Percentiles rank a stretch among this genome's conserved stretches.
These are phyloP conservation scores for Fusarium torulosum DNA, from an alignment of 2,329 filamentous ascomycete species.

Conservation along the genomic window DNA sequence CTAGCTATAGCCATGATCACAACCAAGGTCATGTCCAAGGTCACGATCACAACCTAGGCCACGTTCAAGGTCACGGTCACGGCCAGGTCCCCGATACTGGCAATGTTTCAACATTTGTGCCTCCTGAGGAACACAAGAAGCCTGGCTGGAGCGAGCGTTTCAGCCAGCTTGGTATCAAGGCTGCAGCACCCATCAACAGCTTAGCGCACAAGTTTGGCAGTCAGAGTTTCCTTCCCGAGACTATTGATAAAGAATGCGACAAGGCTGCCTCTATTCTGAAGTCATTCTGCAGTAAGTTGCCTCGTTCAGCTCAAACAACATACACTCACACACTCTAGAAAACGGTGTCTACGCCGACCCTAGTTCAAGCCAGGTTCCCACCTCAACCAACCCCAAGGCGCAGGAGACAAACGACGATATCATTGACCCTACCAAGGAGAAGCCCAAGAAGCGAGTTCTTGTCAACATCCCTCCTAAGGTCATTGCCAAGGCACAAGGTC, in stretches of 20 bases:
- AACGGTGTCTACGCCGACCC: slow-evolving; percentile 65
- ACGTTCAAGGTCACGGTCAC: not conserved
- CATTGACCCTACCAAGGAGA: slow-evolving; percentile 53
- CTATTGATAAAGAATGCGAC: slow-evolving; percentile 89
- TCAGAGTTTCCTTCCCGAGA: slow-evolving; percentile 88
- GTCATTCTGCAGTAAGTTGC: slow-evolving; percentile 82
- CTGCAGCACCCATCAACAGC: slow-evolving; percentile 81
- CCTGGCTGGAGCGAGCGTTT: slow-evolving; percentile 51
- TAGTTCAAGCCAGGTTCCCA: slow-evolving; percentile 44
- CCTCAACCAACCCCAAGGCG: slow-evolving; percentile 51
- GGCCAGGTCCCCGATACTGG: slow-evolving; percentile 3
- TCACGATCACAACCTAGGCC: not conserved
- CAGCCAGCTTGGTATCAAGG: slow-evolving; percentile 56
- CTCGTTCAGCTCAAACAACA: no score
- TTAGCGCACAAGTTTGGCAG: slow-evolving; percentile 84
- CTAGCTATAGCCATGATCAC: not conserved
- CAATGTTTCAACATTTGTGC: slow-evolving; percentile 19
- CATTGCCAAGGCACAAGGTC: slow-evolving; percentile 73
- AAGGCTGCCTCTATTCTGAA: slow-evolving; percentile 87
- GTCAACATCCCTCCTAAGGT: slow-evolving; percentile 69
- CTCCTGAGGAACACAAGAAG: slow-evolving; percentile 42
- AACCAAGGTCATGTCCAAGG: not conserved
- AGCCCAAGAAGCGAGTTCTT: slow-evolving; percentile 61
- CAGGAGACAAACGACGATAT: slow-evolving; percentile 46
- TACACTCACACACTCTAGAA: slow-evolving; percentile 52